Base-by-base conservation (phyloP, 176 grass and related monocot species). In the Phoenix roebelenii region DNA sequence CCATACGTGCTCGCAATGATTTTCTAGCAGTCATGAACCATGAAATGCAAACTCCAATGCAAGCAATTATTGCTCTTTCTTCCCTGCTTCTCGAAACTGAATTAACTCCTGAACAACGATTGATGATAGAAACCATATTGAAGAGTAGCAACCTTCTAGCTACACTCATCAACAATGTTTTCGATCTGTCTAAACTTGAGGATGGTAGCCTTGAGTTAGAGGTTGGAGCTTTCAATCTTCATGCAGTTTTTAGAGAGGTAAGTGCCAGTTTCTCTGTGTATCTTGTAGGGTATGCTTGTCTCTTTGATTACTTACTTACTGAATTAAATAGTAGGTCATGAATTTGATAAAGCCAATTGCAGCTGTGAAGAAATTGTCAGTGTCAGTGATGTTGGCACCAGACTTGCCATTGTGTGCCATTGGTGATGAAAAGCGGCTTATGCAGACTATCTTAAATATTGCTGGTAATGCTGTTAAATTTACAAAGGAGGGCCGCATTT, bases 371-470 rank as follows among this genome's bases (percentile, higher is more conserved):
- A 85, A 68, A 19, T 62, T 98, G 9, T 98, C 82, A 23, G 71
- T 93, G 18, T 89, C 79, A 0, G 73, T 81, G 63, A 88, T 69
- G 76, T 77, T 98, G 71, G 76, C 81, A 15, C 88, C 87, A 16
- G 94, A 98, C 73, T 83, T 98, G 67, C 94, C 88, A 0, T 71
- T 93, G 22, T 83, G 73, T 55, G 81, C 84, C 23, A 71, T 89
- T 76, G 94, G 94, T 2, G 94, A 98, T 3, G 88, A 93, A 77
- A 93, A 98, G 64, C 81, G 88, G 22, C 76, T 98, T 28, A 80
- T 98, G 87, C 94, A 93, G 68, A 93, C 89, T 56, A 88, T 98
- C 67, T 59, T 98, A 19, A 98, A 98, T 77, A 80, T 98, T 35
- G 82, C 67, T 56, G 85, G 94, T 9, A 98, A 98, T 61, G 94